These are phyloP conservation scores for Trametes sanguinea DNA, from an alignment of 768 basidiomycete genomes.

Conservation along the genomic window DNA sequence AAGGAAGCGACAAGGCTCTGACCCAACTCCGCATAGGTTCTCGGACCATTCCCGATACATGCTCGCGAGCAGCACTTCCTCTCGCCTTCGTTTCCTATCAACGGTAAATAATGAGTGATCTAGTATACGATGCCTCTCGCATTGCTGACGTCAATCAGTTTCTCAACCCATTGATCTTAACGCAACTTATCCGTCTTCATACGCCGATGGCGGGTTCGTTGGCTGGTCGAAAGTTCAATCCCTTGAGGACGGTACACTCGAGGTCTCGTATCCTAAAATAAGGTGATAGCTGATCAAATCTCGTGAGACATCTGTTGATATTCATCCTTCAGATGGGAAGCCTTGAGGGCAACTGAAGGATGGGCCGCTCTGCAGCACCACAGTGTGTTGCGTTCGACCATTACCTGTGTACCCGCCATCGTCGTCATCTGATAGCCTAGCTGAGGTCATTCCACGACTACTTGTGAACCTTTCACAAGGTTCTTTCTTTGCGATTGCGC, in stretches of 20 bases:
- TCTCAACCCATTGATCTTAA: conserved; percentile 51
- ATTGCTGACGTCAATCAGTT: conserved; percentile 38
- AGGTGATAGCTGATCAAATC: conserved; percentile 39
- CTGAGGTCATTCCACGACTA: conserved; percentile 44
- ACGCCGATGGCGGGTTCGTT: conserved; percentile 61
- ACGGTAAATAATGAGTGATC: conserved; percentile 45
- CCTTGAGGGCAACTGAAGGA: conserved; percentile 74
- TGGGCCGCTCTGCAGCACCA: conserved; percentile 89
- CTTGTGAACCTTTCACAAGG: conserved; percentile 66
- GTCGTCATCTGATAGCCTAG: background rate
- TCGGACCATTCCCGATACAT: conserved; percentile 84
- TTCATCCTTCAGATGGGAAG: conserved; percentile 58
- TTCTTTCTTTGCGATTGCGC: conserved; percentile 74
- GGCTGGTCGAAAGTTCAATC: conserved; percentile 54
- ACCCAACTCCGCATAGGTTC: conserved; percentile 46
- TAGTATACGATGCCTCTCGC: background rate
- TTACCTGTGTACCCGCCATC: conserved; percentile 58
- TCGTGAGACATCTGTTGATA: too few species aligned
- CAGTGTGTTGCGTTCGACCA: conserved; percentile 61
- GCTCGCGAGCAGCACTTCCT: conserved; percentile 82
- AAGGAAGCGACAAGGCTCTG: background rate
- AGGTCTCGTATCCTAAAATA: conserved; percentile 65
- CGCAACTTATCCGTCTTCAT: conserved; percentile 63
- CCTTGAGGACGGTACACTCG: conserved; percentile 47
- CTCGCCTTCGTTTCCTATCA: conserved; percentile 74